Base-by-base conservation (phyloP, 495 filamentous ascomycete species). In the Xylaria scruposa region DNA sequence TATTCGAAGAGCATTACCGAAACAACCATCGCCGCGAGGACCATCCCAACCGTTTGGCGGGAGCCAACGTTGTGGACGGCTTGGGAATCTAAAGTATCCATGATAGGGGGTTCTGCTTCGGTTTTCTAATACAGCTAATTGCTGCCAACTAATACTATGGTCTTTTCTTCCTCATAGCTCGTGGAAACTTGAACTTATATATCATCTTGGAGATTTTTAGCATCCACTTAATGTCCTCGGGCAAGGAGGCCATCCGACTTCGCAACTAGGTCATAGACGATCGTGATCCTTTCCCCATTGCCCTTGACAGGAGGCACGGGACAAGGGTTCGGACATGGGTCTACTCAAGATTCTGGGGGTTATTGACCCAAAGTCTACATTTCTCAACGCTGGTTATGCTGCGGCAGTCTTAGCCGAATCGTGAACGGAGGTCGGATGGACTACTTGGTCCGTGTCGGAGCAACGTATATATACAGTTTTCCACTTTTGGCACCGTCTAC, bases 391-490 rank as follows among this genome's bases (percentile, higher is more conserved):
- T 33, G 31, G 3, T 17, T 1, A 19, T 6, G 10, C 13, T 17
- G 26, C 24, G n/a, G 8, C 5, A 60, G 10, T 10, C 33, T 13
- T 21, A n/a, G 58, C 19, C 19, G 8, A 60, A n/a, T 21, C 58
- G 9, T 60, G 58, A 21, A 60, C 58, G 58, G 58, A 33, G 8
- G 58, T 60, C 58, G 58, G 58, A 8, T 21, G 58, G 58, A 60
- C 58, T 60, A 9, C 33, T 60, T 21, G 58, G 8, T 19, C 58
- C 58, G 58, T 56, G 53, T 38, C 33, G 58, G 58, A 8, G 17
- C 19, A 60, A 60, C 58, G 17, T 59, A 17, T 38, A 38, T 38
- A 12, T 36, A 38, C 36, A 19, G 29, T 10, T 21, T 59, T 10
- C 56, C 26, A 3, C 31, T 59, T 59, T 59, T n/a, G 17, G 15